Percentiles rank a stretch among this genome's conserved stretches.
phyloP scores from a whole-genome alignment of 1,284 basidiomycete genomes.

The Rhodofomes roseus region DNA sequence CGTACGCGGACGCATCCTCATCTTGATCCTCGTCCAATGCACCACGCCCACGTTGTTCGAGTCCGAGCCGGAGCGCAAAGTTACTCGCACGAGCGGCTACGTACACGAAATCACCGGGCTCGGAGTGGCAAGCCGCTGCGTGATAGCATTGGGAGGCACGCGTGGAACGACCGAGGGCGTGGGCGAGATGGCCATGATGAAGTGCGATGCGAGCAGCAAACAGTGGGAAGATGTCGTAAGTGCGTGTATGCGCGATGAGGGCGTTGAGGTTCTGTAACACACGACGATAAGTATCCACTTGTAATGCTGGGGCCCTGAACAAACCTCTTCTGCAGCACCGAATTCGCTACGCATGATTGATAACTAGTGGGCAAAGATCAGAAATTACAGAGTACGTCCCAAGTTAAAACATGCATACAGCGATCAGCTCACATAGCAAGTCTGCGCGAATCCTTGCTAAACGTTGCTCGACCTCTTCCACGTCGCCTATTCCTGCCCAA shows the following conservation, averaged over 20 bases:
- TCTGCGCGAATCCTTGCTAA: conserved; percentile 67
- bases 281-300: not conserved
- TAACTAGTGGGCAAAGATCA: conserved; percentile 36
- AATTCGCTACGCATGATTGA: conserved; percentile 67
- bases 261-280: conserved; percentile 43
- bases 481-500: conserved; percentile 51
- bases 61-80: conserved; percentile 54
- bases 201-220: conserved; percentile 64
- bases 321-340: conserved; percentile 48
- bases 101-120: conserved; percentile 48
- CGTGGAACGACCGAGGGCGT: conserved; percentile 45
- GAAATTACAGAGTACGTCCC: not conserved
- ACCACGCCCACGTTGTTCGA: conserved; percentile 17
- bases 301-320: conserved; percentile 2
- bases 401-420: conserved; percentile 39
- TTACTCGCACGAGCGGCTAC: conserved; percentile 58
- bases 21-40: conserved; percentile 15
- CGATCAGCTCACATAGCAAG: conserved; percentile 60
- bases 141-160: conserved; percentile 59
- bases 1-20: conserved; percentile 15
- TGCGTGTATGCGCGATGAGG: conserved; percentile 60
- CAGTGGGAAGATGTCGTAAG: conserved; percentile 45
- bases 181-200: conserved; percentile 68
- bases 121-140: conserved; percentile 47
- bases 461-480: conserved; percentile 43